These are phyloP conservation scores for Fusarium pseudograminearum DNA, from an alignment of 2,329 filamentous ascomycete species.

Conservation along the genomic window DNA sequence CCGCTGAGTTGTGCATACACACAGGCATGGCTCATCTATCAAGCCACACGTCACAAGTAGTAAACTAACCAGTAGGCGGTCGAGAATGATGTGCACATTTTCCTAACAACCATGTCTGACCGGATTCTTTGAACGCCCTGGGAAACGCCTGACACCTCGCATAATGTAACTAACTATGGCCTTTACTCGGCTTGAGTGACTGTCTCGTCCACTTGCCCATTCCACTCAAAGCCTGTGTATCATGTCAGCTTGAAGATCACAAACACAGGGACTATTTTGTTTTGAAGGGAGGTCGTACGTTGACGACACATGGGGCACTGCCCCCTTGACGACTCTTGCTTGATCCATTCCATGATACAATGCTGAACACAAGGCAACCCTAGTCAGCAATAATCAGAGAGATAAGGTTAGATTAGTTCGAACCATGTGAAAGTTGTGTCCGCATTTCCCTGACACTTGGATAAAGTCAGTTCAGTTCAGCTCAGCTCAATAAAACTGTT, in stretches of 20 bases:
- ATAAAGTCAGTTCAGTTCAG: conserved; percentile 40
- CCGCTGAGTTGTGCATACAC: conserved; percentile 15
- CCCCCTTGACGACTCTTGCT: conserved; percentile 91
- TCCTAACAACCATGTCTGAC: conserved; percentile 20
- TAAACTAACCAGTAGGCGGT: conserved; percentile 14
- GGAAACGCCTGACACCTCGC: conserved; percentile 41
- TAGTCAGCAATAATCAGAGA: conserved; percentile 30
- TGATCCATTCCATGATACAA: conserved; percentile 95
- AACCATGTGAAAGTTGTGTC: conserved; percentile 98
- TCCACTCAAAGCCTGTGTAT: conserved; percentile 57
- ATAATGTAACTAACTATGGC: conserved; percentile 1
- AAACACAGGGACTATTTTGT: background rate
- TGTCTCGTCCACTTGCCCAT: conserved; percentile 52
- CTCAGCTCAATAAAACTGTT: conserved; percentile 21
- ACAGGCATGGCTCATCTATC: background rate
- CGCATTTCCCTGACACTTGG: conserved; percentile 89
- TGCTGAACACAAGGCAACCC: conserved; percentile 68
- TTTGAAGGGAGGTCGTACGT: conserved; percentile 65
- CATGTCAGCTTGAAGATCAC: conserved; percentile 18
- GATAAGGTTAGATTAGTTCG: conserved; percentile 40
- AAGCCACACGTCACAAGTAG: conserved; percentile 6
- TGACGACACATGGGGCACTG: conserved; percentile 99
- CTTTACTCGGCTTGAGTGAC: conserved; percentile 50
- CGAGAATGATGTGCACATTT: conserved; percentile 9
- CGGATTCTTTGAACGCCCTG: conserved; percentile 29